Base-by-base conservation (phyloP, 768 basidiomycete genomes). In the Boletus rex-veris region DNA sequence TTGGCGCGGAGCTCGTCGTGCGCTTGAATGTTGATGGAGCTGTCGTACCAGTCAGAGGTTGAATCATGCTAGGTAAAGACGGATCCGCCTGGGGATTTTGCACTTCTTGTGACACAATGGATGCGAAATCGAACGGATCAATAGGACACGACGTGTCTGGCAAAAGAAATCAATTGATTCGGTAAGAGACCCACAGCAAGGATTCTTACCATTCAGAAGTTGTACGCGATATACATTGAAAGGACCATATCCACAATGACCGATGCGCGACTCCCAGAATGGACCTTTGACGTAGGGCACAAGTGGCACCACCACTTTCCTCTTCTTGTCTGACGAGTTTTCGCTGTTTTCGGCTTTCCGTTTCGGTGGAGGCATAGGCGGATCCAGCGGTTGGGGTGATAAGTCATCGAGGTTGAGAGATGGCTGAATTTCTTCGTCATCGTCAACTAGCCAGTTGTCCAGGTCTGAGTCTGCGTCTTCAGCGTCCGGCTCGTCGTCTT, bases 261-360 rank as follows among this genome's bases (percentile, higher is more conserved):
- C 88, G 54, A 95, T 74, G 11, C 67, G 68, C 1, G 75, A 69
- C 68, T 96, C 93, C 84, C 87, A 94, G 53, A 79, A 79, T 28
- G 94, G 92, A 4, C 94, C 94, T 67, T 86, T 92, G 18, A 78
- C 75, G 59, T 86, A 91, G 15, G 92, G 87, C 5, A 92, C 80
- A 14, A 98, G 78, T 3, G 87, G 89, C 5, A 87, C 75, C 26
- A 92, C 85, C 15, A 86, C 80, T 58, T 87, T 88, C 61, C 89
- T 78, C 66, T 85, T 90, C 75, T 90, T 91, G 36, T 74, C 75
- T 9, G 73, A 61, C 52, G 77, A 79, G 53, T 70, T 76, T 47
- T 61, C 66, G 7, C 63, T 64, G 31, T 75, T 77, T 28, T 83
- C 82, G 30, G 81, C 77, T 66, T 91, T 93, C 55, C 88, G 78